Base-by-base conservation (phyloP, 371 early-diverging fungal genomes). In the Circinella umbellata region DNA sequence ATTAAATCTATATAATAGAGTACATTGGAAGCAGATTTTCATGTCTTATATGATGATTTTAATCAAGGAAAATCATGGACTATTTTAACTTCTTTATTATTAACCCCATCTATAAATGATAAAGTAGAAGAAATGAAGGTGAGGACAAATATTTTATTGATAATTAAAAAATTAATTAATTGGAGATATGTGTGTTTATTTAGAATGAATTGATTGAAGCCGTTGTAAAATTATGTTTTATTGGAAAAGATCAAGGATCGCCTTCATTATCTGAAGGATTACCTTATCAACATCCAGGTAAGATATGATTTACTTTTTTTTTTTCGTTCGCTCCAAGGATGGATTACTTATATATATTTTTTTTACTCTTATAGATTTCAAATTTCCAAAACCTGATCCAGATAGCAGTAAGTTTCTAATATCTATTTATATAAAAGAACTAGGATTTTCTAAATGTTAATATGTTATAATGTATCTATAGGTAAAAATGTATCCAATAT, bases 281-380 rank as follows among this genome's bases (percentile, higher is more conserved):
- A 1, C 89, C 89, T 0, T 88, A 88, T 69, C 89, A 89, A 65
- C 89, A 89, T 60, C 68, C 67, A 71, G 79, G 77, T 73, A 71
- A 59, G 11, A 42, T 42, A 42, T 42, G 1, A 9, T 1, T 9
- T 6, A 11, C 42, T 9, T 27, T 27, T 27, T 2, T 27, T 27
- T 27, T 27, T 27, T 27, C 2, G 0, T 27, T 0, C 27, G 27
- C 27, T 27, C 27, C 27, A 27, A 27, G 27, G 27, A 27, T 27
- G 0, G 27, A 27, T 27, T 27, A 27, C 27, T 27, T 27, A 27
- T 27, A 27, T 27, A 27, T 2, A 27, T 27, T n/a, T n/a, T n/a
- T n/a, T n/a, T n/a, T 37, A 69, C 69, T 47, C 8, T 15, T 10
- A 15, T 59, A 68, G 80, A 80, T 47, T 84, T 84, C 38, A 47